Percentiles rank a stretch among this genome's conserved stretches.
Evolutionary conservation across 192 early-diverging fungal species (phyloP).

Genomic region (Pilaira anomala): DNA sequence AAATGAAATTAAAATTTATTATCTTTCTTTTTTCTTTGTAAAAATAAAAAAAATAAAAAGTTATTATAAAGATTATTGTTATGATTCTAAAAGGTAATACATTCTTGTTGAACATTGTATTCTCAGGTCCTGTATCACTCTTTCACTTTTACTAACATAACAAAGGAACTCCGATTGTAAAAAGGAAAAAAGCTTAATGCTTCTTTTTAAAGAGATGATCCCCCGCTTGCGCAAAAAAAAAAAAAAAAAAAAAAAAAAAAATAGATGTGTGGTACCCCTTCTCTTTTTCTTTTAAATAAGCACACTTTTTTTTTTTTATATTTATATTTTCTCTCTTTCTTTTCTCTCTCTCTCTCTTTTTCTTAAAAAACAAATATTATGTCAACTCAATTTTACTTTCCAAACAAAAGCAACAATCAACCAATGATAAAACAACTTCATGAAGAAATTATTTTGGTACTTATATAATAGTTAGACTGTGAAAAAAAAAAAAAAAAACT

Average conservation of each 20-base stretch:
- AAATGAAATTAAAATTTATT: background rate
- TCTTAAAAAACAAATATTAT: background rate
- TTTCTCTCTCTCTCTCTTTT: background rate
- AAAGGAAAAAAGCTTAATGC: too few relatives aligned
- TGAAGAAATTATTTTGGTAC: background rate
- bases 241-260: too few relatives aligned
- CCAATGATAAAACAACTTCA: background rate
- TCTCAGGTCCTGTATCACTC: too few relatives aligned
- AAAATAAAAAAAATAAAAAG: background rate
- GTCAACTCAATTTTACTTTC: slow-evolving; percentile 6
- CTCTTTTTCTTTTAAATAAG: background rate
- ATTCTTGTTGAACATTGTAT: too few relatives aligned
- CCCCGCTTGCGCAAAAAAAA: too few relatives aligned
- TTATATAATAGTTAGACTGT: too few relatives aligned
- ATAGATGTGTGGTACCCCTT: background rate
- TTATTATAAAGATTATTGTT: background rate
- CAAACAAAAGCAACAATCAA: slow-evolving; percentile 1
- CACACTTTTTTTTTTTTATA: background rate
- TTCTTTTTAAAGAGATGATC: too few relatives aligned
- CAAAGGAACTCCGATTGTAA: too few relatives aligned
- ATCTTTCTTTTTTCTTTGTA: too few relatives aligned
- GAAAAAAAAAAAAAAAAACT: too few relatives aligned
- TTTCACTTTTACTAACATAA: too few relatives aligned
- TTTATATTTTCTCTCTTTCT: background rate
- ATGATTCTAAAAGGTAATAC: too few relatives aligned